Conservation (phyloP, 805 yeast species). For the Schizosaccharomyces octosporus region DNA sequence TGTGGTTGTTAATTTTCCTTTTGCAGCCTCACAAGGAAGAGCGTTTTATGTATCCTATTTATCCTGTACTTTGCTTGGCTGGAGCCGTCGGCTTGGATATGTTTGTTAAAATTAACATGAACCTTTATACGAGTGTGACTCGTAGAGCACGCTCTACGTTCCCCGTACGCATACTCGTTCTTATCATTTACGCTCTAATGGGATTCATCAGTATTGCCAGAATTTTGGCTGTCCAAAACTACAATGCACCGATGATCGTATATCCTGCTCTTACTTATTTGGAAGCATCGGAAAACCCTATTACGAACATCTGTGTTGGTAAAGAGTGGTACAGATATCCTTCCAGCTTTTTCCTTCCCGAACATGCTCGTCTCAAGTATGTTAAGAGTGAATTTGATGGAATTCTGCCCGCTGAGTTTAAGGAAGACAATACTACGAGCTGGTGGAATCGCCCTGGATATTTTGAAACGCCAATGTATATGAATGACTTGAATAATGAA, state of each 20-base stretch:
- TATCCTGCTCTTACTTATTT: constrained; percentile 18
- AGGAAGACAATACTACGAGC: constrained; percentile 13
- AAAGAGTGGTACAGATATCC: constrained; percentile 91
- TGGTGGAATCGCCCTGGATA: constrained; percentile 10
- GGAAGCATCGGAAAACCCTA: background rate
- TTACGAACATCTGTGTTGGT: constrained; percentile 56
- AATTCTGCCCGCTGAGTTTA: constrained; percentile 73
- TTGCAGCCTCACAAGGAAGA: constrained; percentile 83
- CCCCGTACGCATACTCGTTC: background rate
- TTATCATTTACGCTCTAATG: background rate
- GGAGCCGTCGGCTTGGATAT: constrained; percentile 28
- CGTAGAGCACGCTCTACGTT: background rate
- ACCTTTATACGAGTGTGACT: background rate
- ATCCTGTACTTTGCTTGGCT: constrained; percentile 38
- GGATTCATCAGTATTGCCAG: background rate
- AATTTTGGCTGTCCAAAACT: background rate
- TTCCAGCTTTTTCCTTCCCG: constrained; percentile 56
- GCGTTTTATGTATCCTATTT: constrained; percentile 66
- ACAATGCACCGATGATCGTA: constrained; percentile 37
- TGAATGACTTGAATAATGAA: constrained; percentile 53
- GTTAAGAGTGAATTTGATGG: constrained; percentile 65
- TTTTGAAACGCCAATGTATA: constrained; percentile 28
- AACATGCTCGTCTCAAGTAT: constrained; percentile 37
- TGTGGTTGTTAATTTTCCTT: constrained; percentile 48
- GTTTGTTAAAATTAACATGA: background rate